A percentile compares a stretch with the other conserved stretches of the same genome.
Conservation (phyloP, 352 stramenopile species). For the Globisporangium irregulare region DNA sequence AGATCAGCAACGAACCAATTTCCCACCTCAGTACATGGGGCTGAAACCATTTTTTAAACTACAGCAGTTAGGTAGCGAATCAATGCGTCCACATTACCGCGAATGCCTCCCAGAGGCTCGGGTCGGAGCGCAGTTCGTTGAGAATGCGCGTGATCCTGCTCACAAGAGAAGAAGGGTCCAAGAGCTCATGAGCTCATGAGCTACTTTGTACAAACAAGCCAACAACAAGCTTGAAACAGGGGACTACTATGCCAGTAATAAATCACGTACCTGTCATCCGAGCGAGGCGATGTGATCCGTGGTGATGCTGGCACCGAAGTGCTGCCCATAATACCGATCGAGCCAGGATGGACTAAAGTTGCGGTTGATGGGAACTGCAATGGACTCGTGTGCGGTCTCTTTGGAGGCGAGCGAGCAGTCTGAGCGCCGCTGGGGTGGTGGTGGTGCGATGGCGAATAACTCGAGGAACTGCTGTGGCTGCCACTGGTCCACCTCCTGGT, state of each 20-base stretch:
- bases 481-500: neutral
- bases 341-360: neutral
- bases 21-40: neutral
- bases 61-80: neutral
- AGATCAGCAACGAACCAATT: neutral
- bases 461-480: neutral
- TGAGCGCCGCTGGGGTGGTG: slow-evolving; percentile 1
- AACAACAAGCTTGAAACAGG: neutral
- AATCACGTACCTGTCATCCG: slow-evolving; percentile 25
- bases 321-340: slow-evolving; percentile 2
- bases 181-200: neutral
- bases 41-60: neutral
- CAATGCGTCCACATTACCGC: slow-evolving; percentile 20
- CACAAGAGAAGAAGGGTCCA: neutral
- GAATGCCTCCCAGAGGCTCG: slow-evolving; percentile 51
- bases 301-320: slow-evolving; percentile 16
- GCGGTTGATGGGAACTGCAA: slow-evolving; percentile 3
- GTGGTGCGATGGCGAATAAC: neutral
- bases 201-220: neutral
- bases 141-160: slow-evolving; percentile 53
- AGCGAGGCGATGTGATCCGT: slow-evolving; percentile 18
- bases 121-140: slow-evolving; percentile 54
- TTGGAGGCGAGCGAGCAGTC: slow-evolving; percentile 1
- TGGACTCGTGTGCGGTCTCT: slow-evolving; percentile 21
- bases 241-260: too few species aligned